Base-by-base conservation (phyloP, 2,329 filamentous ascomycete species). In the Furcasterigmium sp. region DNA sequence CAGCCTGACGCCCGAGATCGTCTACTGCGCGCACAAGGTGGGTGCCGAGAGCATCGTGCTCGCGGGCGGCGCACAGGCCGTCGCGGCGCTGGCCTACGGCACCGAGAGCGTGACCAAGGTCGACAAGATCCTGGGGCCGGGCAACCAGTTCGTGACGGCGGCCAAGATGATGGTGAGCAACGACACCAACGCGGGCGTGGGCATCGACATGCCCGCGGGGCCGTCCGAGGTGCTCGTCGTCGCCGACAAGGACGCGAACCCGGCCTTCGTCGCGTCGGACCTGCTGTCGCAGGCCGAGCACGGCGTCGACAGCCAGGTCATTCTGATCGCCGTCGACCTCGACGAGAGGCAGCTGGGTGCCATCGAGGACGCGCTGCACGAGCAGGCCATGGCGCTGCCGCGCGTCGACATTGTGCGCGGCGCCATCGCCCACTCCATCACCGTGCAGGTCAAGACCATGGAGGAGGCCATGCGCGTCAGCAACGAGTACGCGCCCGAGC, bases 131-230 rank as follows among this genome's bases (percentile, higher is more conserved):
- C 80, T 97, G 11, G 93, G 93, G 1, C 93, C 93, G 3, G 93
- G 93, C 28, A 98, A 98, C 68, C 93, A 97, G 65, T 98, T 97
- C 60, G 93, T 98, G 32, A 98, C 93, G 0, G 93, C 93, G 1
- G 93, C 88, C 41, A 98, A 98, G 78, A 98, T 98, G 93, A 78
- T 91, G 55, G 93, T 98, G 35, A 88, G 85, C 65, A 98, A 98
- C 64, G 93, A 98, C 62, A 97, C 93, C 36, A 94, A 90, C 47
- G 93, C 93, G 11, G 87, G 88, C 18, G 91, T 96, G 32, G 85
- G 89, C 64, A 98, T 98, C 56, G 93, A 98, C 61, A 98, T 98
- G 93, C 93, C 93, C 10, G 93, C 93, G 28, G 93, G 93, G 0
- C 93, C 93, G 0, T 95, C 90, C 28, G 93, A 98, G 63, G 90